Evolutionary conservation across 805 yeast species (phyloP), one percentile per base, ranked within the genome.

Genomic region (Barnettozyma botsteinii): DNA sequence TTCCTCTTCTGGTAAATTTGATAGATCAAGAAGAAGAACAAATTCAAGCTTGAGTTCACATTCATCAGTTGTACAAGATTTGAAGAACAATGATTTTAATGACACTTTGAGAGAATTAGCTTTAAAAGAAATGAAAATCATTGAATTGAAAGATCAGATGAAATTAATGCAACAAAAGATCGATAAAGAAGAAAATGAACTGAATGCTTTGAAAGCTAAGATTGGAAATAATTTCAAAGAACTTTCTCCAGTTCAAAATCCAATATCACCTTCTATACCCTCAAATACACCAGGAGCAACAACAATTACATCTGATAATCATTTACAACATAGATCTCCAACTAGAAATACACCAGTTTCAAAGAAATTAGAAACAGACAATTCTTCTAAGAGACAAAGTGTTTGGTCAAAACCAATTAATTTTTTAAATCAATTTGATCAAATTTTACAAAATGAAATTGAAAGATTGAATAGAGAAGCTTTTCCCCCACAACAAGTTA

Each of bases 351-450:
- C 30, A 14, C 7, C 38, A n/a, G n/a, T n/a, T n/a, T 34, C 28
- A 15, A 20, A 29, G 20, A 18, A 19, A 15, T 10, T n/a, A 13
- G 40, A 32, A 14, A 24, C 31, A 21, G 45, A 38, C 11, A 27
- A 35, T 10, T 35, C 13, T 34, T 26, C 29, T 11, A 50, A 47
- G 41, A 40, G 55, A 21, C 41, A 47, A 4, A 65, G 69, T 14
- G 51, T 63, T 14, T 66, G 70, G 70, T 58, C 77, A 4, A 78
- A 73, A 49, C 83, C 87, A 1, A 63, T 81, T 32, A 73, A 68
- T 33, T 65, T 80, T 37, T 67, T 82, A 34, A 85, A 79, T 49
- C 85, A 79, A 46, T 72, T 82, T 52, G 91, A 82, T 55, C 76
- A 73, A 38, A 65, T 79, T 58, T 62, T 82, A 24, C 85, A 77